phyloP scores from a whole-genome alignment of 305 asterid genomes.

The Solanum chacoense region DNA sequence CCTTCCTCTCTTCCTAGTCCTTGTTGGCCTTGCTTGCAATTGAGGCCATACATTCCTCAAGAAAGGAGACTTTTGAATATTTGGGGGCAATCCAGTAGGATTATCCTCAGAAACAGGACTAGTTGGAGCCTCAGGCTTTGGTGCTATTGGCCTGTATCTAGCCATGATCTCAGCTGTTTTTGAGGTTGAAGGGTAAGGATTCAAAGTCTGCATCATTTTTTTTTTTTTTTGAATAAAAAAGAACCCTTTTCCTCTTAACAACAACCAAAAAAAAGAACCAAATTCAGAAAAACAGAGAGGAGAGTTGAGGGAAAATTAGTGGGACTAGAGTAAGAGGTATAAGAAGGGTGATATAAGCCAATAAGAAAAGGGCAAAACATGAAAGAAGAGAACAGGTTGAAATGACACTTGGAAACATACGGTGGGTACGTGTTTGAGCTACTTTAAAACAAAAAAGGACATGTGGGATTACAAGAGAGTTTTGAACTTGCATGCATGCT shows the following conservation, averaged over 20 bases:
- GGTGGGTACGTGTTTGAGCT: constrained; percentile 77
- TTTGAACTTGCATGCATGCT: constrained; percentile 47
- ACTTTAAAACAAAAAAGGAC: constrained; percentile 35
- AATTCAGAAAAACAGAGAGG: background rate
- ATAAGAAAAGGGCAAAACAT: constrained; percentile 53
- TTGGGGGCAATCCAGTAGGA: constrained; percentile 26
- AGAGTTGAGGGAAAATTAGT: constrained; percentile 1
- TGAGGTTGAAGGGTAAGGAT: constrained; percentile 38
- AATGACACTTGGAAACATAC: constrained; percentile 62
- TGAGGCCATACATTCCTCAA: constrained; percentile 72
- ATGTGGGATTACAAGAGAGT: constrained; percentile 35
- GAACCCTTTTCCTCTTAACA: background rate
- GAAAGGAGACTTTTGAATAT: constrained; percentile 58
- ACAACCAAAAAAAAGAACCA: no score
- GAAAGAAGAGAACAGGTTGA: constrained; percentile 6
- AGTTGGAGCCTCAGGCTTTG: constrained; percentile 53
- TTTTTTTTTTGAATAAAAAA: background rate
- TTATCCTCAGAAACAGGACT: constrained; percentile 15
- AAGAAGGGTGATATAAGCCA: constrained; percentile 22
- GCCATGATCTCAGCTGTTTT: constrained; percentile 92
- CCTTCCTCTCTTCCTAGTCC: constrained; percentile 84
- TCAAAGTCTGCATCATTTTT: constrained; percentile 59
- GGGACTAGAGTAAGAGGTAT: constrained; percentile 6
- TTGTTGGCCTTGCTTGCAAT: constrained; percentile 75
- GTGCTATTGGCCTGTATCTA: constrained; percentile 80